Conservation (phyloP, 768 basidiomycete species). For the Phaeolepiota aurea region DNA sequence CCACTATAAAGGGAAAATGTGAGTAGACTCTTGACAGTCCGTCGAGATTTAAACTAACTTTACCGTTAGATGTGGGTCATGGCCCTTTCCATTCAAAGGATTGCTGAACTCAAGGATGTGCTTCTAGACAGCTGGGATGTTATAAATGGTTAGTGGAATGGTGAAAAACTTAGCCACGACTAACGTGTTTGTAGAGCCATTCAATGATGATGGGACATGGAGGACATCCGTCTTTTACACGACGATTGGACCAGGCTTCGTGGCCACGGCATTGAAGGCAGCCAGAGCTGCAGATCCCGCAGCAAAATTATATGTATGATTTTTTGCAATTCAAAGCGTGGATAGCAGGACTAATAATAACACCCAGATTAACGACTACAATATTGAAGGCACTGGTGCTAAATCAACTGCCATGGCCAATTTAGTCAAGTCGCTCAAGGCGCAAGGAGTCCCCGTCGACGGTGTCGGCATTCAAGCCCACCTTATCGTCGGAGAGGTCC, state of each 20-base stretch:
- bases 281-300: conserved; percentile 46
- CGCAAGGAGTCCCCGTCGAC: conserved; percentile 43
- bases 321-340: neutral
- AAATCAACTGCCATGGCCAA: conserved; percentile 49
- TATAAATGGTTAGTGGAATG: conserved; percentile 30
- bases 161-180: conserved; percentile 3
- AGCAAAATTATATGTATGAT: conserved; percentile 46
- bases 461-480: conserved; percentile 57
- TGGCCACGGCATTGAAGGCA: conserved; percentile 41
- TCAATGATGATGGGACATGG: conserved; percentile 55
- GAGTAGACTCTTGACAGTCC: conserved; percentile 2
- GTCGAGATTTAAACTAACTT: neutral
- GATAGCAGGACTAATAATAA: neutral
- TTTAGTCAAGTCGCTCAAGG: conserved; percentile 40
- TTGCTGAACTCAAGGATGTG: neutral
- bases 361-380: conserved; percentile 30
- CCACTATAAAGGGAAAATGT: conserved; percentile 48
- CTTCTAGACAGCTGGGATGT: conserved; percentile 42
- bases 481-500: conserved; percentile 50
- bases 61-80: conserved; percentile 14
- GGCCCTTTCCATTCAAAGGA: conserved; percentile 1
- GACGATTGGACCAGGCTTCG: conserved; percentile 38
- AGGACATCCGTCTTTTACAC: conserved; percentile 45
- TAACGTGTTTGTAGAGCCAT: conserved; percentile 27
- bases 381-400: conserved; percentile 33